phyloP scores from a whole-genome alignment of 192 early-diverging fungal species.

The Pecoramyces ruminantium region DNA sequence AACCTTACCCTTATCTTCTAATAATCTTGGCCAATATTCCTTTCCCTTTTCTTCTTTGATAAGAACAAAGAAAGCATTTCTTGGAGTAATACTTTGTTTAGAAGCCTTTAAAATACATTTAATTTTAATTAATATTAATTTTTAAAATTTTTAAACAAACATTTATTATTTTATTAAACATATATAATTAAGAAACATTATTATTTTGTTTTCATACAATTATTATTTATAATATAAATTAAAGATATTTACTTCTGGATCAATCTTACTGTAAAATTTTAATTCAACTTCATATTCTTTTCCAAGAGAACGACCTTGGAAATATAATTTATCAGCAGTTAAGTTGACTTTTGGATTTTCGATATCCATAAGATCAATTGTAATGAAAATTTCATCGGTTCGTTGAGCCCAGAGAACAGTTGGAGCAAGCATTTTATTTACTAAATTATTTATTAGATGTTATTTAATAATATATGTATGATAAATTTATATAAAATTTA shows the following conservation, averaged over 20 bases:
- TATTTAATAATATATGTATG: no score
- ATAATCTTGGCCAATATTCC: conserved; percentile 72
- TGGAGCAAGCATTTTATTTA: conserved; percentile 19
- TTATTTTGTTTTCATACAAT: no score
- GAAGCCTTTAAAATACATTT: conserved; percentile 24
- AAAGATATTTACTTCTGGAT: conserved; percentile 36
- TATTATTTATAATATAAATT: no score
- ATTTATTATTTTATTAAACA: no score
- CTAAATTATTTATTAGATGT: no score
- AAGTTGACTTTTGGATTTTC: conserved; percentile 18
- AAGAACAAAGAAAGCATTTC: conserved; percentile 48
- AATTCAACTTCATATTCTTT: conserved; percentile 57
- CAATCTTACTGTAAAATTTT: conserved; percentile 53
- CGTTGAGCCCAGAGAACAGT: conserved; percentile 84
- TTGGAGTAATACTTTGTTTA: conserved; percentile 42
- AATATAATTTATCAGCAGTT: conserved; percentile 31
- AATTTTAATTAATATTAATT: no score
- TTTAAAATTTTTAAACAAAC: no score
- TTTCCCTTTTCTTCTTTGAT: conserved; percentile 50
- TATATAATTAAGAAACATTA: no score
- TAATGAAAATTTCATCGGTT: conserved; percentile 60
- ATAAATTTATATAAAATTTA: no score
- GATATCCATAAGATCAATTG: conserved; percentile 54
- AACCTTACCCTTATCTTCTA: conserved; percentile 41
- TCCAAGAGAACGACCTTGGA: conserved; percentile 40